Conservation (phyloP, 768 basidiomycete genomes). For the Mycena polygramma region DNA sequence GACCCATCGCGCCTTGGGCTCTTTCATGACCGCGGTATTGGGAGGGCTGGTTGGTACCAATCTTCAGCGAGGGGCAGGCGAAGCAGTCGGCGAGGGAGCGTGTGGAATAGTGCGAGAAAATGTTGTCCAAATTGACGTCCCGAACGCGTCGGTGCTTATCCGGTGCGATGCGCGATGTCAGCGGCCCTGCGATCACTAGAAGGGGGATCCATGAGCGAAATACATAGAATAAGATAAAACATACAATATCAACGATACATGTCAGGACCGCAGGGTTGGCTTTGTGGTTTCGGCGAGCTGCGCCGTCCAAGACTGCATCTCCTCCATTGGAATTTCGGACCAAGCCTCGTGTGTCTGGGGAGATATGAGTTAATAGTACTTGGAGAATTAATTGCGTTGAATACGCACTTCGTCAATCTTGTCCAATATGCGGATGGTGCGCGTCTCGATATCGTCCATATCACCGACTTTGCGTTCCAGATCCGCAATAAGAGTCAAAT, state of each 20-base stretch:
- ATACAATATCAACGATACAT: slow-evolving; percentile 4
- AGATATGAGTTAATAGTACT: slow-evolving; percentile 9
- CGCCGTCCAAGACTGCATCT: slow-evolving; percentile 71
- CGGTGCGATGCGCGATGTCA: no score
- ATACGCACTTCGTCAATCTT: slow-evolving; percentile 65
- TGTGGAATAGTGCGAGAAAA: no score
- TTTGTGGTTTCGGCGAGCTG: slow-evolving; percentile 58
- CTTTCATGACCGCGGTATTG: no score
- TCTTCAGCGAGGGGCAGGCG: no score
- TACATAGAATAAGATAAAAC: not conserved
- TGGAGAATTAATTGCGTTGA: not conserved
- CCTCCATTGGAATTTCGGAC: slow-evolving; percentile 70
- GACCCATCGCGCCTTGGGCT: no score
- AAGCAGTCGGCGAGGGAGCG: no score
- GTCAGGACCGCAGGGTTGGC: slow-evolving; percentile 39
- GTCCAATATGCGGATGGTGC: slow-evolving; percentile 62
- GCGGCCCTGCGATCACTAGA: no score
- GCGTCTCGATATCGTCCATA: slow-evolving; percentile 60
- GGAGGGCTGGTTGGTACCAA: no score
- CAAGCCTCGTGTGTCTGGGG: slow-evolving; percentile 64
- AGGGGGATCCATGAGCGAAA: no score
- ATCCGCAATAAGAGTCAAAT: slow-evolving; percentile 47
- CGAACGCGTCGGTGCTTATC: no score
- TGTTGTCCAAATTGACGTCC: no score
- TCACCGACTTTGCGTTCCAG: slow-evolving; percentile 63